Evolutionary conservation across 177 flowering plant genomes (phyloP), one percentile per base, ranked within the genome.

Genomic region (Vitis hybrid): DNA sequence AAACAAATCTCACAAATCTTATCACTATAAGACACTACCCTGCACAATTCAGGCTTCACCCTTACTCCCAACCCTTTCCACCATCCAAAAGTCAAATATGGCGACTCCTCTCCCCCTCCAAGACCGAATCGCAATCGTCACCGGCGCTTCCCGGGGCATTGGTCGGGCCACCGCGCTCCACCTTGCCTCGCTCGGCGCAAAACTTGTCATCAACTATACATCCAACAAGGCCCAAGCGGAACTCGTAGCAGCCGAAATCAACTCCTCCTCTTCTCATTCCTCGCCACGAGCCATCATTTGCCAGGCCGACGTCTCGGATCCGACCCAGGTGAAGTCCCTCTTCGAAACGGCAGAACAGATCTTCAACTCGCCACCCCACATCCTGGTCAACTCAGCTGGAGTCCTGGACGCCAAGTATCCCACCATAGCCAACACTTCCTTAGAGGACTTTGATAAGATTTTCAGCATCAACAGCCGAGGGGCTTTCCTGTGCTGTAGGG

Each of bases 361-460:
- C 2, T 84, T 83, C 73, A 71, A 62, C 27, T 61, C 75, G 1
- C 79, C 74, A 9, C 53, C 68, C 54, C 79, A 83, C 68, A 76
- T 87, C 72, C 69, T 84, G 27, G 88, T 85, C 20, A 85, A 84
- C 67, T 77, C 66, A 3, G 88, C 90, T 30, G 88, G 85, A 3
- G 69, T 87, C 4, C 9, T 69, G 8, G 87, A 83, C 65, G 11
- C 79, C 11, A 77, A 68, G n/a, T 75, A 77, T 58, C 78, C 87
- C n/a, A 48, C 81, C 15, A 8, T 87, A 10, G 76, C 80, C 15
- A 32, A 79, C 46, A 80, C 80, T 4, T 24, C 75, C 1, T 49
- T 75, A 21, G 82, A 79, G 27, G 83, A 80, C 11, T 84, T 81
- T 62, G 90, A 86, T 49, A 63, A 35, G 11, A 80, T 67, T 75